These are phyloP conservation scores for Raffaelea deltoideospora DNA, from an alignment of 2,329 filamentous ascomycete genomes.

Conservation along the genomic window DNA sequence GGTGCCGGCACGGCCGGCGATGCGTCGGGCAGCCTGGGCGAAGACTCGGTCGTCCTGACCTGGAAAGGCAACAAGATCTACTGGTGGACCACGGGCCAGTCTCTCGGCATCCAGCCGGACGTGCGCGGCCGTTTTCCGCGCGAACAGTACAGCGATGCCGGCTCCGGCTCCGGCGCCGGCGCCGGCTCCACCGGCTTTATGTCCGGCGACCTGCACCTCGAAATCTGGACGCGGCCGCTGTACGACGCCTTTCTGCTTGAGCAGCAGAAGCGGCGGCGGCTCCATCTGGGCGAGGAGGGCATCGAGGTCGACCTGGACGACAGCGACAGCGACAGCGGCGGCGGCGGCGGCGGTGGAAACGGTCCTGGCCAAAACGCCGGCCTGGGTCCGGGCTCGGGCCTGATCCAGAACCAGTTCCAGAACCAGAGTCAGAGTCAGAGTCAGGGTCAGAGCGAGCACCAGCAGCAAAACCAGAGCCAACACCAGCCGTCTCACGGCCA, in stretches of 20 bases:
- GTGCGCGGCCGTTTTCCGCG: slow-evolving; percentile 19
- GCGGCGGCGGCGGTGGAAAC: slow-evolving; percentile 9
- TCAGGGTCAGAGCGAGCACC: no score
- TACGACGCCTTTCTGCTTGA: slow-evolving; percentile 33
- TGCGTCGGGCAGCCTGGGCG: no score
- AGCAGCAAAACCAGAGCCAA: no score
- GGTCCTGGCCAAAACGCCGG: slow-evolving; percentile 1
- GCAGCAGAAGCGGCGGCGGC: slow-evolving; percentile 30
- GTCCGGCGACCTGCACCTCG: slow-evolving; percentile 49
- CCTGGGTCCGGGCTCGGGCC: slow-evolving; percentile 10
- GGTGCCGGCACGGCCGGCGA: no score
- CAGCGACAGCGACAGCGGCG: slow-evolving; percentile 6
- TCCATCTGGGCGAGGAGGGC: slow-evolving; percentile 23
- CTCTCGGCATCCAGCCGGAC: slow-evolving; percentile 42
- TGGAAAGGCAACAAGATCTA: slow-evolving; percentile 64
- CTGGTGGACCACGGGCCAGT: slow-evolving; percentile 57
- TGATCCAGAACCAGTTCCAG: no score
- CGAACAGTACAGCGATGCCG: slow-evolving; percentile 19
- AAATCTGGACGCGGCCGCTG: slow-evolving; percentile 58
- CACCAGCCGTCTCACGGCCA: no score
- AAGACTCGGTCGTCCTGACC: slow-evolving; percentile 58
- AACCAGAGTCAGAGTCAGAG: slow-evolving; percentile 1
- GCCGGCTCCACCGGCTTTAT: slow-evolving; percentile 23
- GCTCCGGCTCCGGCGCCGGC: slow-evolving; percentile 23
- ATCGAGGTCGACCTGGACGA: slow-evolving; percentile 20